Conservation (phyloP, 2,329 filamentous ascomycete species). For the Neobulgaria alba region DNA sequence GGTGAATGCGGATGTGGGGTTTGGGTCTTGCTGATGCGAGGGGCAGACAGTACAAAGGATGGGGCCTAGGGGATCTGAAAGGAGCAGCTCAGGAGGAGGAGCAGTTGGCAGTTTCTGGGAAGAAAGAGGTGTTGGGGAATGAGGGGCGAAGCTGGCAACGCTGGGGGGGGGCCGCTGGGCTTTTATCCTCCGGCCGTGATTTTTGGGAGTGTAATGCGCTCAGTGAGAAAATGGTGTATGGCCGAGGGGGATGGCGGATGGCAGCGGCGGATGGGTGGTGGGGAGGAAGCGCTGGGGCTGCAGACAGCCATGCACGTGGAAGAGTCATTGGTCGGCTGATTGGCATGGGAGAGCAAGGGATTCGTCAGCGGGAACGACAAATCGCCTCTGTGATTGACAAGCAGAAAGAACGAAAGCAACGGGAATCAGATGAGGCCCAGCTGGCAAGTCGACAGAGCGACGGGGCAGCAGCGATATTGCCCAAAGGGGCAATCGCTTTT, state of each 20-base stretch:
- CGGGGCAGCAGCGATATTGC: constrained; percentile 12
- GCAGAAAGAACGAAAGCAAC: constrained; percentile 6
- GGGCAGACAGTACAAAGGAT: too few species aligned
- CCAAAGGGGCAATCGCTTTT: constrained; percentile 15
- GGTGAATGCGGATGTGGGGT: too few species aligned
- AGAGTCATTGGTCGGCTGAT: constrained; percentile 16
- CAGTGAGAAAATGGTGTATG: not conserved
- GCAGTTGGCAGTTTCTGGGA: too few species aligned
- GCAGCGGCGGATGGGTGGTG: too few species aligned
- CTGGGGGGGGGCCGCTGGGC: constrained; percentile 1
- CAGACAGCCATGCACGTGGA: constrained; percentile 24
- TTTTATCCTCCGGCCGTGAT: constrained; percentile 4
- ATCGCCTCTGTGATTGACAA: constrained; percentile 10
- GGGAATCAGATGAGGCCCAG: not conserved
- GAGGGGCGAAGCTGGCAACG: constrained; percentile 4
- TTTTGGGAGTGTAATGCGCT: constrained; percentile 1
- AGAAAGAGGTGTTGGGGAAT: constrained; percentile 6
- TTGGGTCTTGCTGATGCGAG: too few species aligned
- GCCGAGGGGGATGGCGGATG: too few species aligned
- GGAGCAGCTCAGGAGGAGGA: too few species aligned
- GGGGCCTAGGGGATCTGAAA: too few species aligned
- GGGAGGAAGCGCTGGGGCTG: too few species aligned
- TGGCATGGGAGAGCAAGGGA: constrained; percentile 10
- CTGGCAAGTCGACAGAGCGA: constrained; percentile 1
- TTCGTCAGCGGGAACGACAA: constrained; percentile 14